phyloP scores from a whole-genome alignment of 306 rosid species.

The Pterocarpus santalinus region DNA sequence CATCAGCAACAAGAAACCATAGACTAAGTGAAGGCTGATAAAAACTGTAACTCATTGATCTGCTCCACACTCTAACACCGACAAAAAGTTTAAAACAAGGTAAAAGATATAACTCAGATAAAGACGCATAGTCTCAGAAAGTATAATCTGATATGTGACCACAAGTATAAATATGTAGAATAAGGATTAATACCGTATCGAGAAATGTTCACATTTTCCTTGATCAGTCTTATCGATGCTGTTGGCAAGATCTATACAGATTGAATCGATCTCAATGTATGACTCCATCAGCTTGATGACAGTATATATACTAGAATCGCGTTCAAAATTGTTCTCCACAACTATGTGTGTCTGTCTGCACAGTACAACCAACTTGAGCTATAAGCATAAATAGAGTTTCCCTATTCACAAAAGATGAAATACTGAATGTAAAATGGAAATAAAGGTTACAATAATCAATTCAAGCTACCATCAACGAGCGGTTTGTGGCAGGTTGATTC shows the following conservation, averaged over 20 bases:
- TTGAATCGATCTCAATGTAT: conserved; percentile 54
- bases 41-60: background rate
- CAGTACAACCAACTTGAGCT: conserved; percentile 30
- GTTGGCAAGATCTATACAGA: conserved; percentile 62
- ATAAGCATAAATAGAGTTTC: conserved; percentile 23
- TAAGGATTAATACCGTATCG: conserved; percentile 70
- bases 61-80: background rate
- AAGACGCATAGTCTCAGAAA: background rate
- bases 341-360: conserved; percentile 44
- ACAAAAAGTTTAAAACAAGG: background rate
- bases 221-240: conserved; percentile 48
- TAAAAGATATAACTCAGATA: too few relatives aligned
- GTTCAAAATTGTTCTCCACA: conserved; percentile 47
- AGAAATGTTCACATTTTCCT: conserved; percentile 69
- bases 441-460: background rate
- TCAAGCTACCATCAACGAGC: conserved; percentile 36
- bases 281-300: conserved; percentile 58
- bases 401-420: conserved; percentile 16
- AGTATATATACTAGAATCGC: conserved; percentile 22
- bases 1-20: background rate
- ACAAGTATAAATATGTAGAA: background rate
- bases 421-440: background rate
- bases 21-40: background rate
- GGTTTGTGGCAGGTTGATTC: background rate
- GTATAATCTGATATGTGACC: background rate